A percentile compares a stretch with the other conserved stretches of the same genome.
Evolutionary conservation across 306 rosid species (phyloP).

Genomic region (Gynostemma pentaphyllum): DNA sequence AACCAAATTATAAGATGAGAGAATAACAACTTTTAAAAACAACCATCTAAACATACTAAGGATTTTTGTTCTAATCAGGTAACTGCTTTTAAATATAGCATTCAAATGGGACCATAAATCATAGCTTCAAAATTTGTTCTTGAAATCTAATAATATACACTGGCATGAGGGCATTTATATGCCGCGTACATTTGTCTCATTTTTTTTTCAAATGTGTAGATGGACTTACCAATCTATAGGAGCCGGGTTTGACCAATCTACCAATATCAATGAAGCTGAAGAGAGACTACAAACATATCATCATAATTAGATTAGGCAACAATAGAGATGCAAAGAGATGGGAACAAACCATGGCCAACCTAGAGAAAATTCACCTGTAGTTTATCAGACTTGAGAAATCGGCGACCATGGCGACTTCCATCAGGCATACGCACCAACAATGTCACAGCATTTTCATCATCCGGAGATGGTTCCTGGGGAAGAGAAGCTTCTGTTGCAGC

Average conservation of each 20-base stretch:
- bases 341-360: background rate
- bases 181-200: too few relatives aligned
- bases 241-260: slow-evolving; percentile 64
- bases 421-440: slow-evolving; percentile 86
- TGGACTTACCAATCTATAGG: slow-evolving; percentile 79
- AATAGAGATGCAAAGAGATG: background rate
- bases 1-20: too few relatives aligned
- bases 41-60: too few relatives aligned
- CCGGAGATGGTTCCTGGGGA: slow-evolving; percentile 67
- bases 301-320: slow-evolving; percentile 19
- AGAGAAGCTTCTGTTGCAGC: slow-evolving; percentile 70
- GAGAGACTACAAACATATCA: slow-evolving; percentile 51
- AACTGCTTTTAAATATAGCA: too few relatives aligned
- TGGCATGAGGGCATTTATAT: too few relatives aligned
- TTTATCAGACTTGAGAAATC: slow-evolving; percentile 70
- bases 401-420: slow-evolving; percentile 90
- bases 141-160: background rate
- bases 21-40: too few relatives aligned
- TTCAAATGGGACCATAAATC: too few relatives aligned
- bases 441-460: slow-evolving; percentile 64
- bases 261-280: slow-evolving; percentile 79
- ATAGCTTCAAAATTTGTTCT: too few relatives aligned
- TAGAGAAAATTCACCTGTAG: slow-evolving; percentile 47
- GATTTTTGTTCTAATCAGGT: too few relatives aligned
- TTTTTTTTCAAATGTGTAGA: background rate